phyloP scores from a whole-genome alignment of 352 stramenopile species.

The Pilasporangium apinafurcum region DNA sequence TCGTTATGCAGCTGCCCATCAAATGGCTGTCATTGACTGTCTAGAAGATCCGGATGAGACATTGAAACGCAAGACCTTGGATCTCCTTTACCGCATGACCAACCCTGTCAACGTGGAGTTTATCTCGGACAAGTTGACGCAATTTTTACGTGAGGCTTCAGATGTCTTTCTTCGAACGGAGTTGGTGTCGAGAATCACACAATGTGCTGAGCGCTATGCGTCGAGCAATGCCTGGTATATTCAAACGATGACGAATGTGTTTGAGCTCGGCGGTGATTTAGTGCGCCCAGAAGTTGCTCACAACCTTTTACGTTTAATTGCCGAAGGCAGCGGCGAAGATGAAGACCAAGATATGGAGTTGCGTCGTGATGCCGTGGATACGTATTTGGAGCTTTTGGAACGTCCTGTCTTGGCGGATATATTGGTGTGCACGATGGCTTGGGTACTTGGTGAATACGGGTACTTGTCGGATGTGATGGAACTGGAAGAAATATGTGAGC shows the following conservation, averaged over 20 bases:
- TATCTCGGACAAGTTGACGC: conserved; percentile 97
- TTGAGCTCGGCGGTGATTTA: conserved; percentile 95
- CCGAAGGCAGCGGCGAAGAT: conserved; percentile 95
- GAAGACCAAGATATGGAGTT: conserved; percentile 96
- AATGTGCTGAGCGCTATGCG: conserved; percentile 96
- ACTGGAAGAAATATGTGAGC: conserved; percentile 93
- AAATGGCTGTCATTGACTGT: conserved; percentile 99
- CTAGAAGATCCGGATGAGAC: conserved; percentile 99
- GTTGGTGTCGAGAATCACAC: conserved; percentile 96
- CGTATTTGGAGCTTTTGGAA: conserved; percentile 95
- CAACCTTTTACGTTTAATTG: conserved; percentile 98
- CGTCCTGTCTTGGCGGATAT: conserved; percentile 93
- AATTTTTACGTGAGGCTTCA: conserved; percentile 93
- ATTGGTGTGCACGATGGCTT: conserved; percentile 97
- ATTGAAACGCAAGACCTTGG: conserved; percentile 98
- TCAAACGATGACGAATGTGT: conserved; percentile 96
- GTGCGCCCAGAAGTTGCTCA: conserved; percentile 96
- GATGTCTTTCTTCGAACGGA: conserved; percentile 98
- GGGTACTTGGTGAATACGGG: conserved; percentile 99
- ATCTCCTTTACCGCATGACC: conserved; percentile 97
- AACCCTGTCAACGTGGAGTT: conserved; percentile 99
- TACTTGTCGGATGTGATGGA: conserved; percentile 93
- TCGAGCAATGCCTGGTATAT: conserved; percentile 99
- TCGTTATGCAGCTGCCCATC: conserved; percentile 97
- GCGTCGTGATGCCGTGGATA: conserved; percentile 94